Base-by-base conservation (phyloP, 2,329 filamentous ascomycete genomes). In the Falciphora oryzae region DNA sequence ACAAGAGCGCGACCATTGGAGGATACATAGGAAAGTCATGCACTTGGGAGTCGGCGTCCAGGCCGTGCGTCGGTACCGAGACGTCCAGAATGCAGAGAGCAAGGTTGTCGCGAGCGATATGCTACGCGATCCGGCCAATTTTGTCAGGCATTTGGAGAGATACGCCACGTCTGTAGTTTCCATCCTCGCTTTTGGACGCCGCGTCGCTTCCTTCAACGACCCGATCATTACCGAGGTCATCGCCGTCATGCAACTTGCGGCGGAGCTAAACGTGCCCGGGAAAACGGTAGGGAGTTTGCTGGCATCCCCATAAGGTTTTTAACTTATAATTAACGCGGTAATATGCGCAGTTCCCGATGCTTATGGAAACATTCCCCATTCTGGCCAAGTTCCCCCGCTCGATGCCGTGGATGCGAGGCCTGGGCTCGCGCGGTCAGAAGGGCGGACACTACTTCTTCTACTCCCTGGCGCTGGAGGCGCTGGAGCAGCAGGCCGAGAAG, bases 181-280 rank as follows among this genome's bases (percentile, higher is more conserved):
- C 11, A 82, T 84, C 62, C 83, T 87, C 66, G 85, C 81, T 0
- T 86, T 85, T 69, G 84, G 84, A 0, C 75, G 83, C 10, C 75
- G 85, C 13, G 79, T 85, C 0, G 78, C 77, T 11, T 79, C 71
- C 63, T 80, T 73, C 69, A 75, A 80, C 22, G 84, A 87, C 68
- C 83, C 83, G 5, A 84, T 85, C 69, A 82, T 86, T 66, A 84
- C 83, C 3, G 83, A 86, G 69, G 84, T 83, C n/a, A 82, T 86
- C 65, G 80, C 82, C 0, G 74, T 83, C 38, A 82, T 86, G 79
- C 81, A 87, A 65, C 77, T 83, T 64, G 83, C 84, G 0, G 84
- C 83, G 2, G 83, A 85, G 64, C 73, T 86, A 28, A 83, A 81
- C 67, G 81, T 83, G 60, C 78, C 81, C 0, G 80, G 81, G 11